Conservation (phyloP, 129 eudicot genomes). For the Gnaphalium uliginosum region DNA sequence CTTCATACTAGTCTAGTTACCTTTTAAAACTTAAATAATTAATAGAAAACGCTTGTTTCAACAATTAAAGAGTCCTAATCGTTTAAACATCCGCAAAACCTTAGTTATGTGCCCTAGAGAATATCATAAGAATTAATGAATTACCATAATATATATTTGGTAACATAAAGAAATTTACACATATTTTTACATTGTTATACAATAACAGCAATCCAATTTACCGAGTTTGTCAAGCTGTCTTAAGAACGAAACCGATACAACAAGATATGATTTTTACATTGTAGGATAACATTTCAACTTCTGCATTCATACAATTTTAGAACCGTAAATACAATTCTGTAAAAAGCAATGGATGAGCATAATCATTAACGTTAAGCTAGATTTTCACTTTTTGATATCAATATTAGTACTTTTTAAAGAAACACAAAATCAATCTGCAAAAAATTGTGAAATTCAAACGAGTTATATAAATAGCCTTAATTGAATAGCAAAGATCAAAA, state of each 20-base stretch:
- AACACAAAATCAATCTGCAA: too few relatives aligned
- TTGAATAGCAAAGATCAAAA: conserved; percentile 8
- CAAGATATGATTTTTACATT: not conserved
- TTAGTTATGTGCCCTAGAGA: not conserved
- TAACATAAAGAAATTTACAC: not conserved
- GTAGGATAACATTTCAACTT: not conserved
- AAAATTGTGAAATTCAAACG: too few relatives aligned
- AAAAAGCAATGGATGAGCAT: not conserved
- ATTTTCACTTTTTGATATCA: conserved; percentile 10
- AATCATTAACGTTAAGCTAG: not conserved
- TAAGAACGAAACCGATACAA: not conserved
- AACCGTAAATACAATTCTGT: not conserved
- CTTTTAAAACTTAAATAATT: not conserved
- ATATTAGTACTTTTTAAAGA: not conserved
- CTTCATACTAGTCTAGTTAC: conserved; percentile 15
- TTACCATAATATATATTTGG: not conserved
- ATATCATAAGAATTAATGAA: not conserved
- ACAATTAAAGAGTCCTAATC: not conserved
- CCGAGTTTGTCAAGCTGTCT: not conserved
- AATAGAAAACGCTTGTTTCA: not conserved
- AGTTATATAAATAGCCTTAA: not conserved
- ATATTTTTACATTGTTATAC: not conserved
- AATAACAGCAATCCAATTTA: not conserved
- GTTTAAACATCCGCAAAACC: not conserved
- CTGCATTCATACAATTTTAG: not conserved